Base-by-base conservation (phyloP, 2,329 filamentous ascomycete genomes). In the Penicillium italicum region DNA sequence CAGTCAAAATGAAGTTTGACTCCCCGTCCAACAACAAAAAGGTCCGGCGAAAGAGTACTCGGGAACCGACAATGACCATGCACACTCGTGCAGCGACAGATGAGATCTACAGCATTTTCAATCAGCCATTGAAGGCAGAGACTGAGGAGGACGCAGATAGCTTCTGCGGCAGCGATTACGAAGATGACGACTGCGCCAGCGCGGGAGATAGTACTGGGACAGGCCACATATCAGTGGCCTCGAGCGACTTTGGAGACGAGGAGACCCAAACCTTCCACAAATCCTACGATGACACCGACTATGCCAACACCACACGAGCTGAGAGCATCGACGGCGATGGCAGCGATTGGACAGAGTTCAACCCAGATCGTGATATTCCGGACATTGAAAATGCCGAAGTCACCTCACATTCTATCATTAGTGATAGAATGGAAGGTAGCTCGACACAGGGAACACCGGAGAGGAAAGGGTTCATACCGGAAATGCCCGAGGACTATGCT, bases 61-160 rank as follows among this genome's bases (percentile, higher is more conserved):
- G 80, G 34, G 93, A 97, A 73, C 90, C 92, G n/a, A 99, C 94
- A 1, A 97, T 99, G 92, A 99, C 94, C 0, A 84, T 99, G 62
- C 91, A 97, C 69, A 99, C 94, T 12, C 90, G 85, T 65, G 93
- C 94, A 62, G 94, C 94, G 5, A 97, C 93, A 59, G 92, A 97
- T 65, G 94, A 99, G 65, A 97, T 99, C 50, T 97, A 97, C 67
- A 91, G 91, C 55, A 90, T 99, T 45, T 99, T 97, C 76, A 97
- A 94, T 67, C 89, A 94, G 55, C 93, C 94, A 1, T 73, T 93
- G 34, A 81, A 82, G 59, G 76, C 77, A 3, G 72, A 77, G 53
- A 66, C 77, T 2, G 75, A 76, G 31, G 70, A 74, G 50, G 82
- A 80, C 24, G 79, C 80, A 2, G 85, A 90, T 14, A 86, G 87